Evolutionary conservation across 768 basidiomycete genomes (phyloP), one percentile per base, ranked within the genome.

Genomic region (Phylloporus sp.): DNA sequence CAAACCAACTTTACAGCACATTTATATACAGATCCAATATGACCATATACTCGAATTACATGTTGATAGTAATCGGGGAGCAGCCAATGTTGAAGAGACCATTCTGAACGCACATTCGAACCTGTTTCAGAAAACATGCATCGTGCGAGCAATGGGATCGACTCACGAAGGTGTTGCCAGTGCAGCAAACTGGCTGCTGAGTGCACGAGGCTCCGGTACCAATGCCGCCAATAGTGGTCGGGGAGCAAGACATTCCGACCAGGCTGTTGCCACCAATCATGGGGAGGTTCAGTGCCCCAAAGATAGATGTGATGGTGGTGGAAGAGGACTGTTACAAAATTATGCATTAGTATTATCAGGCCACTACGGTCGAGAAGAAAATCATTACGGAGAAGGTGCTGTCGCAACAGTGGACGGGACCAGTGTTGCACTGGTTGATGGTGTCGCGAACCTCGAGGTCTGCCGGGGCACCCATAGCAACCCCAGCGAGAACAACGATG

Each of bases 171-270:
- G 9, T 28, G 21, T 42, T 22, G 1, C 46, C 50, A 11, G n/a
- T 42, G 28, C 34, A 50, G n/a, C 49, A 47, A 24, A 44, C 20
- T 5, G 44, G 21, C 44, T 36, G 27, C 9, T 21, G 23, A 11
- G 21, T 10, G 29, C 24, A 46, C 8, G 24, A 2, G 18, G 17
- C 27, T 10, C 38, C 46, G 18, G 9, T 14, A 27, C 27, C 27
- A 27, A 8, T 27, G 3, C 27, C 27, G 11, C 4, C 27, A 9
- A 27, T 27, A 11, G 27, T 27, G 27, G 27, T 27, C 7, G 27
- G 27, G 27, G 27, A 27, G 27, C 27, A 27, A 8, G 27, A 27
- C 9, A 27, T 27, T 27, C 27, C 27, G 27, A 27, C 27, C 27
- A 9, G 27, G 27, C 27, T 27, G 27, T 11, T 27, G 27, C 27